phyloP scores from a whole-genome alignment of 129 eudicot species.

The Centaurea solstitialis region DNA sequence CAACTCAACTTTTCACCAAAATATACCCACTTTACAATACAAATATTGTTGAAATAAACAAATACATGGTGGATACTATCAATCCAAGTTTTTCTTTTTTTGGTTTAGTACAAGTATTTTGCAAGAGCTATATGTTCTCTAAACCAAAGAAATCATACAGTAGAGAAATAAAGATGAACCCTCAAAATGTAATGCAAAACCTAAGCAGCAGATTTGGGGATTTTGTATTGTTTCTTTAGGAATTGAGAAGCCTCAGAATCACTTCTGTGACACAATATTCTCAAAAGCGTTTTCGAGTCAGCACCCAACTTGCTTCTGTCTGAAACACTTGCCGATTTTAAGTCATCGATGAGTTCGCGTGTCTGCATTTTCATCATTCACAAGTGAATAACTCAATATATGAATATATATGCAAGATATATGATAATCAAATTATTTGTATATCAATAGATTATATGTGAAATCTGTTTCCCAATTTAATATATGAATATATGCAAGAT shows the following conservation, averaged over 20 bases:
- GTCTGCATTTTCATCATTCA: conserved; percentile 56
- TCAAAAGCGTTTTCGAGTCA: conserved; percentile 71
- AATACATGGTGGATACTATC: background rate
- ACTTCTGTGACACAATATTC: conserved; percentile 86
- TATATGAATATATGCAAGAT: too few relatives aligned
- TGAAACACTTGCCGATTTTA: conserved; percentile 65
- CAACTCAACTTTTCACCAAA: background rate
- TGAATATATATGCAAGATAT: background rate
- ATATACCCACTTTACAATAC: background rate
- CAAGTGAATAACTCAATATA: background rate
- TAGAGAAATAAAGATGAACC: conserved; percentile 13
- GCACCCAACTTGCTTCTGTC: conserved; percentile 86
- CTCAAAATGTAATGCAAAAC: background rate
- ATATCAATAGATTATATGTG: background rate
- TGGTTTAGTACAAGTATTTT: background rate
- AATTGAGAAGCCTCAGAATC: conserved; percentile 97
- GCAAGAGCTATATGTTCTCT: conserved; percentile 25
- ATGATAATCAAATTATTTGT: background rate
- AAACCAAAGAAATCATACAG: conserved; percentile 23
- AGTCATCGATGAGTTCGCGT: conserved; percentile 84
- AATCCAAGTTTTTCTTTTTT: background rate
- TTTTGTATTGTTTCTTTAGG: conserved; percentile 92
- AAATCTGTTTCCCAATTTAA: background rate
- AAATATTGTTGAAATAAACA: background rate
- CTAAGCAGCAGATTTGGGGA: conserved; percentile 87